Evolutionary conservation across 345 rosid species (phyloP).

Genomic region (Eutrema yunnanense): DNA sequence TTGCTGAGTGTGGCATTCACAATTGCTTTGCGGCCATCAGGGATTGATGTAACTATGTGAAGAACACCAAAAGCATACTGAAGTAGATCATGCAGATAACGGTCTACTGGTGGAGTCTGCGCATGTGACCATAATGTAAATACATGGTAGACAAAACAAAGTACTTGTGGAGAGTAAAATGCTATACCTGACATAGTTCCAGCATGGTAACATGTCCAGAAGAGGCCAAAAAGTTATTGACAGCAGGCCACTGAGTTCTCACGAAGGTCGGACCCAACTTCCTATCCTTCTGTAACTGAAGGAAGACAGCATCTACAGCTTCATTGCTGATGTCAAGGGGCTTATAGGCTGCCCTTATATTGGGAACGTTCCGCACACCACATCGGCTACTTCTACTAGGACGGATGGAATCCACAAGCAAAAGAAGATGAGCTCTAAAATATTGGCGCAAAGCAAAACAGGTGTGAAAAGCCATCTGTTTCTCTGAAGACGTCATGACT

Average conservation of each 20-base stretch:
- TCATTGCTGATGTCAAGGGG: conserved; percentile 97
- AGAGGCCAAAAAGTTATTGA: conserved; percentile 63
- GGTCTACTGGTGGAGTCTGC: conserved; percentile 96
- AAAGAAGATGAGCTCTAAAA: conserved; percentile 91
- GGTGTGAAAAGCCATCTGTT: conserved; percentile 93
- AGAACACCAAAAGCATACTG: conserved; percentile 97
- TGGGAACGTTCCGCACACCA: conserved; percentile 62
- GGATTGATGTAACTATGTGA: conserved; percentile 81
- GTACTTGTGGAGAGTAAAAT: background rate
- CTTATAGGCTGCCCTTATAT: conserved; percentile 82
- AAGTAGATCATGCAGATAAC: conserved; percentile 91
- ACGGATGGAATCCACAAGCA: conserved; percentile 86
- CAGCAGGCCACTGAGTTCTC: conserved; percentile 80
- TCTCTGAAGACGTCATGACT: conserved; percentile 85
- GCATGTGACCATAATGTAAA: conserved; percentile 23
- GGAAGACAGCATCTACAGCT: conserved; percentile 84
- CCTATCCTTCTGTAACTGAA: conserved; percentile 93
- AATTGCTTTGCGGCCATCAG: conserved; percentile 84
- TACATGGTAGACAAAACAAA: conserved; percentile 5
- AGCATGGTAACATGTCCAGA: conserved; percentile 89
- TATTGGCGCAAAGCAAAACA: conserved; percentile 95
- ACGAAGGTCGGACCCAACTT: conserved; percentile 92
- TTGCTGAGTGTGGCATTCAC: conserved; percentile 79
- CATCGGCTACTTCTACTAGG: conserved; percentile 76
- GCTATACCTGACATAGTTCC: conserved; percentile 87